These are phyloP conservation scores for Musa beccarii DNA, from an alignment of 176 grass and related monocot species.

Conservation along the genomic window DNA sequence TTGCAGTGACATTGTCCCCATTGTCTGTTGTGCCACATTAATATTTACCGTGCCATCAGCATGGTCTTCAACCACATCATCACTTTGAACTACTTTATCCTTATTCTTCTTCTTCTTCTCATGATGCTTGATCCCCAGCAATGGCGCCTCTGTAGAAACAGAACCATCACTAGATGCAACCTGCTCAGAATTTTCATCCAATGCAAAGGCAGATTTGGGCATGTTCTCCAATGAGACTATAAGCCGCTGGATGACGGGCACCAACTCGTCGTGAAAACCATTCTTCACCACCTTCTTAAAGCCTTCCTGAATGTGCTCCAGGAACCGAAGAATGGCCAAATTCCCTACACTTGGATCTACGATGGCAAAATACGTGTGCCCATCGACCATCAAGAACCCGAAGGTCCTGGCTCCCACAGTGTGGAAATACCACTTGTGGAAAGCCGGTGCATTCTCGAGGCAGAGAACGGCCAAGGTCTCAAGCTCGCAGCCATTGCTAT, in stretches of 20 bases:
- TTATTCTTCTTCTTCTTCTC: constrained; percentile 41
- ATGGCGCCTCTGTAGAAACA: constrained; percentile 52
- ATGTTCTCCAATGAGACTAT: constrained; percentile 73
- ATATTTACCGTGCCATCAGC: constrained; percentile 34
- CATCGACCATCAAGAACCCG: constrained; percentile 48
- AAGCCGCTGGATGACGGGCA: constrained; percentile 63
- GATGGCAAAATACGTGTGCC: constrained; percentile 74
- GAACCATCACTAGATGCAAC: constrained; percentile 18
- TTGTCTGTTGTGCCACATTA: constrained; percentile 37
- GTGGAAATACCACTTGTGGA: constrained; percentile 70
- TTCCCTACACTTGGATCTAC: constrained; percentile 70
- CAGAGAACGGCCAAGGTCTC: constrained; percentile 52
- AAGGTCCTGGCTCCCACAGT: constrained; percentile 44
- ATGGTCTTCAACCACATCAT: constrained; percentile 21
- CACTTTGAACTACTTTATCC: constrained; percentile 20
- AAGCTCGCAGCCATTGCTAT: constrained; percentile 30
- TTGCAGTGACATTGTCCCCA: constrained; percentile 37
- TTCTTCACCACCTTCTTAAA: constrained; percentile 33
- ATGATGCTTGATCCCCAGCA: constrained; percentile 36
- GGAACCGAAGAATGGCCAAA: constrained; percentile 53
- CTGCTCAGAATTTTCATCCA: constrained; percentile 34
- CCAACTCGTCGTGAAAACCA: constrained; percentile 38
- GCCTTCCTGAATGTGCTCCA: constrained; percentile 43
- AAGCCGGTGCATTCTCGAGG: constrained; percentile 39
- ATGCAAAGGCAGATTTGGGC: constrained; percentile 39